These are phyloP conservation scores for Globisporangium takayamanum DNA, from an alignment of 352 stramenopile genomes.

Conservation along the genomic window DNA sequence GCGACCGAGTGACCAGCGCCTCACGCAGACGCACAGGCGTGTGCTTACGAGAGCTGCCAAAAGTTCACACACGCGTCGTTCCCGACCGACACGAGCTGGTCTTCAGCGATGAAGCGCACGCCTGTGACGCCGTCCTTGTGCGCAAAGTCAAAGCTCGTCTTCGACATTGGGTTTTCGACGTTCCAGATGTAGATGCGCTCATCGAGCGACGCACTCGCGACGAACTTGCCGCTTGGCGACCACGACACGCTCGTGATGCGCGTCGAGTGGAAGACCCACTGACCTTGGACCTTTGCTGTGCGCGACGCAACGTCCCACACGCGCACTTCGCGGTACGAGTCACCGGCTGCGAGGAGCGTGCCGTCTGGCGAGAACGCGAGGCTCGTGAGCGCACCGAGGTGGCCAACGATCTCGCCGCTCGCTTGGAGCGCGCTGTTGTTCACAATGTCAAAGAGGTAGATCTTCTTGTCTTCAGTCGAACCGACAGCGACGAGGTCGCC, in stretches of 20 bases:
- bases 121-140: slow-evolving; percentile 79
- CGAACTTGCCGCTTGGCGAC: slow-evolving; percentile 85
- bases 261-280: slow-evolving; percentile 97
- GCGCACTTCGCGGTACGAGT: slow-evolving; percentile 86
- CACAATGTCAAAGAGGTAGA: slow-evolving; percentile 79
- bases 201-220: slow-evolving; percentile 92
- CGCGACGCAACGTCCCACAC: slow-evolving; percentile 84
- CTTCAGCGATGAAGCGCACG: slow-evolving; percentile 65
- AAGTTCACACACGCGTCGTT: slow-evolving; percentile 81
- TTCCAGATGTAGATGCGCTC: slow-evolving; percentile 97
- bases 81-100: slow-evolving; percentile 68
- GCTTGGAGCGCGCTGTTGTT: slow-evolving; percentile 54
- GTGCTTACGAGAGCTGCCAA: slow-evolving; percentile 41
- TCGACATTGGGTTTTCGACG: slow-evolving; percentile 64
- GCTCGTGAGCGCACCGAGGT: slow-evolving; percentile 68
- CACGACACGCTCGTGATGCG: slow-evolving; percentile 92
- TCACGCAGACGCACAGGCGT: not conserved
- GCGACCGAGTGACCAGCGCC: not conserved
- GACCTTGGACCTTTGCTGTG: slow-evolving; percentile 81
- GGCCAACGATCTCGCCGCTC: slow-evolving; percentile 54
- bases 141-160: slow-evolving; percentile 66
- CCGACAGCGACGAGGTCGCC: slow-evolving; percentile 75
- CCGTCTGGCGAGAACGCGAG: slow-evolving; percentile 86
- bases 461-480: slow-evolving; percentile 81
- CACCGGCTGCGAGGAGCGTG: slow-evolving; percentile 74